Conservation (phyloP, 371 early-diverging fungal genomes). For the Sporodiniella umbellata region DNA sequence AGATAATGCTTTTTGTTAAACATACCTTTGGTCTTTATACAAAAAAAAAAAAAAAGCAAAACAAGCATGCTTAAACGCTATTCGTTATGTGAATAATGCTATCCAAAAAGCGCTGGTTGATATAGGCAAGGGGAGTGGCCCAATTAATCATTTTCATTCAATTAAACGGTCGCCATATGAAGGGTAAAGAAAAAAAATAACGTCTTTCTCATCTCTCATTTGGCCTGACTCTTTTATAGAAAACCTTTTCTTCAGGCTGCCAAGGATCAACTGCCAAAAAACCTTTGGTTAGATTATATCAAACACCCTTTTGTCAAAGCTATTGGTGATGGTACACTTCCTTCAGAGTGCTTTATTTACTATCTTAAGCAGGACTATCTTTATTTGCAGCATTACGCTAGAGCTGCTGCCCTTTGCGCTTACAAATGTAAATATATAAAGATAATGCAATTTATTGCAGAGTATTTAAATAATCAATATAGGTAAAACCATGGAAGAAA, state of each 20-base stretch:
- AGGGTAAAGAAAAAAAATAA: slow-evolving; percentile 27
- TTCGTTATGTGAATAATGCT: slow-evolving; percentile 57
- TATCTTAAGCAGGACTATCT: slow-evolving; percentile 84
- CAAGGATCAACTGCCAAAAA: slow-evolving; percentile 28
- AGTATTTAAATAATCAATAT: too few relatives aligned
- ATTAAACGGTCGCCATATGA: slow-evolving; percentile 46
- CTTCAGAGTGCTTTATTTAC: slow-evolving; percentile 63
- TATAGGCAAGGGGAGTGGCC: slow-evolving; percentile 71
- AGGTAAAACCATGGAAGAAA: slow-evolving; percentile 22
- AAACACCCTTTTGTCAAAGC: slow-evolving; percentile 74
- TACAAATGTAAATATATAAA: slow-evolving; percentile 56
- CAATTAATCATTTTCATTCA: slow-evolving; percentile 72
- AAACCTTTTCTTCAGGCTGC: slow-evolving; percentile 51
- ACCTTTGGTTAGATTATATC: slow-evolving; percentile 68
- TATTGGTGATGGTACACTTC: slow-evolving; percentile 73
- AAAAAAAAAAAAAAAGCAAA: slow-evolving; percentile 36
- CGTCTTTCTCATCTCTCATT: background rate
- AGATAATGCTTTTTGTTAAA: too few relatives aligned
- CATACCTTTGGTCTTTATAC: too few relatives aligned
- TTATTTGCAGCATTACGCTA: slow-evolving; percentile 77
- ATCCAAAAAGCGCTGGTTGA: slow-evolving; percentile 40
- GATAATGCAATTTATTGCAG: too few relatives aligned
- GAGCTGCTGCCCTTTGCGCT: slow-evolving; percentile 71
- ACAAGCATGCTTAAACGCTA: slow-evolving; percentile 44
- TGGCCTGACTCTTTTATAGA: slow-evolving; percentile 27